Conservation (phyloP, 148 eudicot genomes). For the Camellia lanceoleosa region DNA sequence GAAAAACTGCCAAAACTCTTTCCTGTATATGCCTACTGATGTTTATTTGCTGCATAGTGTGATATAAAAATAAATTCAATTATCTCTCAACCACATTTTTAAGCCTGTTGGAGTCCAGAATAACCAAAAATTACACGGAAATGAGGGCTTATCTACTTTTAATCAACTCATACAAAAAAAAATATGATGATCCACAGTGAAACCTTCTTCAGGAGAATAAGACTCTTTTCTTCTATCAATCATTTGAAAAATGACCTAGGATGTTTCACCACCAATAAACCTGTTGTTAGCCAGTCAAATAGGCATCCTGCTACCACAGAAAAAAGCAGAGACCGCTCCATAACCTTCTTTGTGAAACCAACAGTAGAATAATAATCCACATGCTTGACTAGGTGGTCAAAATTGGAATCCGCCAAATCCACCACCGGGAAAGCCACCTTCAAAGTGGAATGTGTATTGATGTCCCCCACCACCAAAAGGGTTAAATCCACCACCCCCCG, state of each 20-base stretch:
- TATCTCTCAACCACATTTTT: neutral
- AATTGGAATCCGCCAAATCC: slow-evolving; percentile 81
- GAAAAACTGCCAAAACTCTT: too few relatives aligned
- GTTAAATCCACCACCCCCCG: slow-evolving; percentile 87
- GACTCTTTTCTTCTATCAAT: neutral
- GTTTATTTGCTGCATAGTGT: neutral
- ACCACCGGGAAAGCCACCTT: slow-evolving; percentile 52
- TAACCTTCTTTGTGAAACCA: neutral
- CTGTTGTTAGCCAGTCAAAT: neutral
- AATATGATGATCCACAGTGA: neutral
- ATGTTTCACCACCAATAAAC: neutral
- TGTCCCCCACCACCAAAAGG: slow-evolving; percentile 88
- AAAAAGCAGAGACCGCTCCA: neutral
- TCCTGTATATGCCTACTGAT: neutral
- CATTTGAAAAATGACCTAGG: neutral
- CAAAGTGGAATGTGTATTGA: slow-evolving; percentile 88
- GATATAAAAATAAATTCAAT: neutral
- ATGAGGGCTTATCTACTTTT: neutral
- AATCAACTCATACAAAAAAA: neutral
- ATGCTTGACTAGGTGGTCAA: slow-evolving; percentile 22
- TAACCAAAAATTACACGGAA: neutral
- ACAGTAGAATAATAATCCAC: neutral
- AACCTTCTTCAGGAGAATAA: slow-evolving; percentile 2
- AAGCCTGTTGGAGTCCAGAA: neutral
- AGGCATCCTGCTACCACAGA: neutral